Conservation (phyloP, 495 filamentous ascomycete genomes). For the Neurospora sp. region DNA sequence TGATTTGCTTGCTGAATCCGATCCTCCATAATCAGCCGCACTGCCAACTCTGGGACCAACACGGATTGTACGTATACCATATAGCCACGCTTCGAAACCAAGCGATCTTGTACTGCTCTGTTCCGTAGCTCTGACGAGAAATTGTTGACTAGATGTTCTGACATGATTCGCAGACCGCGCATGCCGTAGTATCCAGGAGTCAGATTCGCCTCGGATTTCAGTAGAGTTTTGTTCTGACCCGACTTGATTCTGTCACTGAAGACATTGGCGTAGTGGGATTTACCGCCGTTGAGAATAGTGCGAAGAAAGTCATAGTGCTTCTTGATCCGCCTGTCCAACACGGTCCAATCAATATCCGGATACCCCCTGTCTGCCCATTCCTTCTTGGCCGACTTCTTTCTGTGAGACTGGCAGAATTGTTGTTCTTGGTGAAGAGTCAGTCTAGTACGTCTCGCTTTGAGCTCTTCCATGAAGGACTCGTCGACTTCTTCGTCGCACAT, state of each 20-base stretch:
- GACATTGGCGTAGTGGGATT: constrained; percentile 52
- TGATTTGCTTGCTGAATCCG: constrained; percentile 11
- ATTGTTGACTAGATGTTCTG: constrained; percentile 51
- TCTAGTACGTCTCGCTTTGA: no score
- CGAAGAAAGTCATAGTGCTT: constrained; percentile 45
- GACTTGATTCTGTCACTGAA: constrained; percentile 48
- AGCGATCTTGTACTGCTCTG: constrained; percentile 51
- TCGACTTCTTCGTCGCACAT: no score
- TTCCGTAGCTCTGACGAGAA: constrained; percentile 54
- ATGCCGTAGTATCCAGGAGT: constrained; percentile 79
- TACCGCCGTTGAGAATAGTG: constrained; percentile 46
- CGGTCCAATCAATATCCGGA: no score
- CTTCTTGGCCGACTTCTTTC: no score
- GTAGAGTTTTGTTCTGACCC: constrained; percentile 51
- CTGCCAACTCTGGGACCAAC: constrained; percentile 74
- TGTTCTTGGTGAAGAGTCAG: no score
- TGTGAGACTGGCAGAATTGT: no score
- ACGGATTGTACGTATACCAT: constrained; percentile 74
- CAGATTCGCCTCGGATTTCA: constrained; percentile 41
- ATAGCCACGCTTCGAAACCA: constrained; percentile 60
- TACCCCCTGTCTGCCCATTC: no score
- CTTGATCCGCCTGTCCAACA: constrained; percentile 35
- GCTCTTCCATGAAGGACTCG: no score
- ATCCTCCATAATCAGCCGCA: constrained; percentile 74
- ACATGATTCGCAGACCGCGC: constrained; percentile 55